These are phyloP conservation scores for Cytospora piceicola DNA, from an alignment of 2,329 filamentous ascomycete species.

Conservation along the genomic window DNA sequence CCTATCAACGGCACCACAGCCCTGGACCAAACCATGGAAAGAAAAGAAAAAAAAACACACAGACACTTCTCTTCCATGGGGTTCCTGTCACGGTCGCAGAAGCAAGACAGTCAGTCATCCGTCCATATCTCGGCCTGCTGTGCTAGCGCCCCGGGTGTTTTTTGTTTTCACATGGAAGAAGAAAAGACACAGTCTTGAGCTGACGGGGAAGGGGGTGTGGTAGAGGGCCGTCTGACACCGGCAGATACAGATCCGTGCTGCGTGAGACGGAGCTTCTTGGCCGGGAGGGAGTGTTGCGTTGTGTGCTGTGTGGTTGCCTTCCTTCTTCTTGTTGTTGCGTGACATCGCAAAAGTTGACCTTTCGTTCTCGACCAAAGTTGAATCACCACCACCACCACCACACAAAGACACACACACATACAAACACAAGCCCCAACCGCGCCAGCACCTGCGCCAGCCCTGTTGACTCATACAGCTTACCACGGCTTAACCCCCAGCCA, in stretches of 20 bases:
- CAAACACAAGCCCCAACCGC: not conserved
- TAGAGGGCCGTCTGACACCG: not conserved
- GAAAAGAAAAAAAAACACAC: too few species aligned
- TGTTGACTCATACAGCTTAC: not conserved
- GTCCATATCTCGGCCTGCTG: not conserved
- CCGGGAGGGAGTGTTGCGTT: slow-evolving; percentile 2
- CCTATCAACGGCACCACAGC: too few species aligned
- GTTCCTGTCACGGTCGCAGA: not conserved
- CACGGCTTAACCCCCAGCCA: too few species aligned
- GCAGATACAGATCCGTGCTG: slow-evolving; percentile 9
- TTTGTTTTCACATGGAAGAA: not conserved
- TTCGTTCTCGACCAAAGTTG: not conserved
- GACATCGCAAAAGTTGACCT: not conserved
- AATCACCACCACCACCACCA: too few species aligned
- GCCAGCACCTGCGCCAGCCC: not conserved
- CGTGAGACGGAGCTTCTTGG: slow-evolving; percentile 1
- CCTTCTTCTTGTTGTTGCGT: not conserved
- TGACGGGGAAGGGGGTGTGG: slow-evolving; percentile 9
- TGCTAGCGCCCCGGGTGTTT: not conserved
- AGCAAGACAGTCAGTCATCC: not conserved
- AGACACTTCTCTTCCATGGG: not conserved
- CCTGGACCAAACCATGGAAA: too few species aligned
- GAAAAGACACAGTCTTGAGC: not conserved
- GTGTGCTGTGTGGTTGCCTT: not conserved
- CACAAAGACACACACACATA: not conserved